Evolutionary conservation across 2,329 filamentous ascomycete species (phyloP).

Genomic region (Colletotrichum paranaense): DNA sequence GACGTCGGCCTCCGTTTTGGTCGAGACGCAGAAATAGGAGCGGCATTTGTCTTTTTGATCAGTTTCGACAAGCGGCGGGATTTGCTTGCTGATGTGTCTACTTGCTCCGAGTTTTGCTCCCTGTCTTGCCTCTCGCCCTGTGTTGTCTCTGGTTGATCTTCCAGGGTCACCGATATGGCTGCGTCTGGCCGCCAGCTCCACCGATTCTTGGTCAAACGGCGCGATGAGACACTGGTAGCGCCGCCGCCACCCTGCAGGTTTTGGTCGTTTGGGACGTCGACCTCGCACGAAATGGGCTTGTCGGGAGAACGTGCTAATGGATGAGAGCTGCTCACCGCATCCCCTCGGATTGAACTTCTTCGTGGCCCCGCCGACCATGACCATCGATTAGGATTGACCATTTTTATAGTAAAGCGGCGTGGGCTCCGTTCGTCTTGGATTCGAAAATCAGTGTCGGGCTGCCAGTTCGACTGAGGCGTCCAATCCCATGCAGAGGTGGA

Average conservation of each 20-base stretch:
- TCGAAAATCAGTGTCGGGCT: neutral
- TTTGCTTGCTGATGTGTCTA: neutral
- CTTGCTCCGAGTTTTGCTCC: slow-evolving; percentile 1
- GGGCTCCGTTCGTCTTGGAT: no score
- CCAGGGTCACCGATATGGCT: slow-evolving; percentile 7
- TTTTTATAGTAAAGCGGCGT: slow-evolving; percentile 6
- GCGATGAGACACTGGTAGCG: slow-evolving; percentile 22
- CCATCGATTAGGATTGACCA: slow-evolving; percentile 29
- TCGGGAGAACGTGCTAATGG: slow-evolving; percentile 1
- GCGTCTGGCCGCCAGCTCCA: slow-evolving; percentile 33
- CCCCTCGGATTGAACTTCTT: neutral
- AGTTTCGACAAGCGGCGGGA: slow-evolving; percentile 7
- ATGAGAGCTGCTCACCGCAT: slow-evolving; percentile 5
- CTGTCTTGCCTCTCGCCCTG: neutral
- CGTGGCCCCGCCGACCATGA: slow-evolving; percentile 30
- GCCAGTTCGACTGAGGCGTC: neutral
- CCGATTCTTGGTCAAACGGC: slow-evolving; percentile 23
- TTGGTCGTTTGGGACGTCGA: neutral
- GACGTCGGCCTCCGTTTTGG: slow-evolving; percentile 17
- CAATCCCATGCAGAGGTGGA: slow-evolving; percentile 5
- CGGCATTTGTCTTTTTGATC: neutral
- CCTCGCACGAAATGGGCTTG: neutral
- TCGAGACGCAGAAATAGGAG: neutral
- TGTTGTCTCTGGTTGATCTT: slow-evolving; percentile 17
- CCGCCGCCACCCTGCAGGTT: slow-evolving; percentile 13